phyloP scores from a whole-genome alignment of 176 grass and related monocot species.

The Oryza nivara region DNA sequence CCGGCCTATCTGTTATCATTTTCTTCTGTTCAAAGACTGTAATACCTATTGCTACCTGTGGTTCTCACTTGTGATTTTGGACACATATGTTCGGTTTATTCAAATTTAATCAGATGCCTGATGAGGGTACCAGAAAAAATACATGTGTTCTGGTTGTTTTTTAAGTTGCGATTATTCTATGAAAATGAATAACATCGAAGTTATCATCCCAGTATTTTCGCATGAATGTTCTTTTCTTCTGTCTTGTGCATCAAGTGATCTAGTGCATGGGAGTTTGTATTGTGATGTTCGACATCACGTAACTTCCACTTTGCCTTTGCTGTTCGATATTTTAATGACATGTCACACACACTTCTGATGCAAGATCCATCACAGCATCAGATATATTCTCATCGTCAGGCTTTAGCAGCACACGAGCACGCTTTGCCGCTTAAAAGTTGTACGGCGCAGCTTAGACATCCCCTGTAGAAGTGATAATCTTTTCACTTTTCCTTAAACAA shows the following conservation, averaged over 20 bases:
- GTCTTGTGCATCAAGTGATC: background rate
- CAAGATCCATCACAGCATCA: background rate
- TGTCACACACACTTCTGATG: background rate
- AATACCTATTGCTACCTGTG: slow-evolving; percentile 57
- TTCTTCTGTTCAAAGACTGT: slow-evolving; percentile 58
- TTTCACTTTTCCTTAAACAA: slow-evolving; percentile 40
- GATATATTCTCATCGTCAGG: slow-evolving; percentile 31
- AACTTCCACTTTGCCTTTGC: background rate
- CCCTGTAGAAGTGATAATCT: slow-evolving; percentile 43
- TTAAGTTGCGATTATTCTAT: slow-evolving; percentile 33
- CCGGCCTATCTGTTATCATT: slow-evolving; percentile 35
- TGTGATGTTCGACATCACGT: background rate
- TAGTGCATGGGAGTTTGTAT: background rate
- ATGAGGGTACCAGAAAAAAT: slow-evolving; percentile 50
- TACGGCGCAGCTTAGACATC: slow-evolving; percentile 19
- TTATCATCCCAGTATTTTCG: background rate
- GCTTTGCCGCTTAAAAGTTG: slow-evolving; percentile 34
- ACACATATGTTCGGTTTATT: slow-evolving; percentile 60
- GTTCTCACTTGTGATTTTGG: slow-evolving; percentile 67
- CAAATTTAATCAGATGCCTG: slow-evolving; percentile 66
- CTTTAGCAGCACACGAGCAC: slow-evolving; percentile 39
- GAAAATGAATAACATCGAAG: slow-evolving; percentile 51
- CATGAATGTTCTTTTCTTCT: background rate
- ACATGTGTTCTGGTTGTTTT: slow-evolving; percentile 44
- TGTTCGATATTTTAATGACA: background rate